Conservation (phyloP, 768 basidiomycete genomes). For the Psilocybe azurescens region DNA sequence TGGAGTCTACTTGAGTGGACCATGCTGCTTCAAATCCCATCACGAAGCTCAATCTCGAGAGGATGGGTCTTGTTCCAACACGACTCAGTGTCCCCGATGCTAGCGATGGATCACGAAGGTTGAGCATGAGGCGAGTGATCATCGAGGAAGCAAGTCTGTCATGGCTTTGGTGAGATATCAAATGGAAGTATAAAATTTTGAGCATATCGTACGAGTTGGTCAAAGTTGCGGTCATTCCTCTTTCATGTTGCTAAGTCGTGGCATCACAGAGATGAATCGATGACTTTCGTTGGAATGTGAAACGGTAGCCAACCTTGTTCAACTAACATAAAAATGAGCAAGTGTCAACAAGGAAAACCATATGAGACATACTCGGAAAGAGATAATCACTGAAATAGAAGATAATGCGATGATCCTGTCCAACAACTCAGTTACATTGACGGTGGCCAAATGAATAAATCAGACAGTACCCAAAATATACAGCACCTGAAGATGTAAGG, state of each 20-base stretch:
- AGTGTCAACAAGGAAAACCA: not conserved
- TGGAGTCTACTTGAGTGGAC: slow-evolving; percentile 1
- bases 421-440: not conserved
- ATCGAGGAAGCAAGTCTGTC: slow-evolving; percentile 5
- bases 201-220: not conserved
- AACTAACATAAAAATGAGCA: not conserved
- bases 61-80: not conserved
- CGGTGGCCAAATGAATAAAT: not conserved
- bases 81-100: not conserved
- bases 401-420: not conserved
- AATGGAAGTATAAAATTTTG: not conserved
- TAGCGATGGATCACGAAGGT: slow-evolving; percentile 6
- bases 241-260: not conserved
- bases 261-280: too few relatives aligned
- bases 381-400: slow-evolving; percentile 1
- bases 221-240: slow-evolving; percentile 3
- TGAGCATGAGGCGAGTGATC: slow-evolving; percentile 11
- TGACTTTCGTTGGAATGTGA: not conserved
- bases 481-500: not conserved
- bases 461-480: not conserved
- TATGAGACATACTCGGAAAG: not conserved
- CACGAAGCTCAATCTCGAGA: slow-evolving; percentile 1
- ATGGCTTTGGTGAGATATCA: not conserved
- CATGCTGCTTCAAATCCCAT: not conserved
- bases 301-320: not conserved